Conservation (phyloP, 345 rosid genomes). For the Limnanthes douglasii region DNA sequence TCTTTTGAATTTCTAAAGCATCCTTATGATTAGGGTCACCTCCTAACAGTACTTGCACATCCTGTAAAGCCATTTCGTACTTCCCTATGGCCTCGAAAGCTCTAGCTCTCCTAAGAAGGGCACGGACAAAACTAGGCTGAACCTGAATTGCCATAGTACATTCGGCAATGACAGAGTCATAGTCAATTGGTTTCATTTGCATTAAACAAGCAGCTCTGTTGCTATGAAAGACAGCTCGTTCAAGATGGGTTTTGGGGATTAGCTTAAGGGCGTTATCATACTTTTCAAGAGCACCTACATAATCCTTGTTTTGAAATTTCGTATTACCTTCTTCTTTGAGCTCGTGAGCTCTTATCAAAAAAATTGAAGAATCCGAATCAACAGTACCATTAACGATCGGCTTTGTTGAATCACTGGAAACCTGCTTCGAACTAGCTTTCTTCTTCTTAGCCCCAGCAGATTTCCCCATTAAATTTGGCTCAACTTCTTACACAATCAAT, state of each 20-base stretch:
- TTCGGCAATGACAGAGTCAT: slow-evolving; percentile 70
- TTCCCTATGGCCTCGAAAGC: slow-evolving; percentile 75
- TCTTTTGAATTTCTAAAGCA: slow-evolving; percentile 51
- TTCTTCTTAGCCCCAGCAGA: slow-evolving; percentile 82
- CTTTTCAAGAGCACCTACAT: slow-evolving; percentile 66
- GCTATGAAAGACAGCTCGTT: slow-evolving; percentile 85
- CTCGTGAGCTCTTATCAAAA: slow-evolving; percentile 79
- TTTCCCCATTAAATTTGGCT: too few species aligned
- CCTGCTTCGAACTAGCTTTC: slow-evolving; percentile 27
- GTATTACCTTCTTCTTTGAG: slow-evolving; percentile 92
- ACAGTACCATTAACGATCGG: slow-evolving; percentile 44
- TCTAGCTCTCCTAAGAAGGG: slow-evolving; percentile 80
- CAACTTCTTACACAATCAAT: too few species aligned
- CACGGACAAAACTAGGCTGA: slow-evolving; percentile 67
- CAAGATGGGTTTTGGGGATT: slow-evolving; percentile 65
- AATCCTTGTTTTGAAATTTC: slow-evolving; percentile 70
- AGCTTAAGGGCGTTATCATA: slow-evolving; percentile 64
- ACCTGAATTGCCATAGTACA: slow-evolving; percentile 75
- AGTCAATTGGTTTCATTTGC: slow-evolving; percentile 96
- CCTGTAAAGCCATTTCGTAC: slow-evolving; percentile 74
- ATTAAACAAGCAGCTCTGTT: slow-evolving; percentile 92
- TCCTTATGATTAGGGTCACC: slow-evolving; percentile 64
- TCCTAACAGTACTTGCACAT: slow-evolving; percentile 55
- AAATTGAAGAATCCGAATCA: slow-evolving; percentile 56
- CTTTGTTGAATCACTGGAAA: slow-evolving; percentile 10